Conservation (phyloP, 1,284 basidiomycete genomes). For the Amylostereum areolatum region DNA sequence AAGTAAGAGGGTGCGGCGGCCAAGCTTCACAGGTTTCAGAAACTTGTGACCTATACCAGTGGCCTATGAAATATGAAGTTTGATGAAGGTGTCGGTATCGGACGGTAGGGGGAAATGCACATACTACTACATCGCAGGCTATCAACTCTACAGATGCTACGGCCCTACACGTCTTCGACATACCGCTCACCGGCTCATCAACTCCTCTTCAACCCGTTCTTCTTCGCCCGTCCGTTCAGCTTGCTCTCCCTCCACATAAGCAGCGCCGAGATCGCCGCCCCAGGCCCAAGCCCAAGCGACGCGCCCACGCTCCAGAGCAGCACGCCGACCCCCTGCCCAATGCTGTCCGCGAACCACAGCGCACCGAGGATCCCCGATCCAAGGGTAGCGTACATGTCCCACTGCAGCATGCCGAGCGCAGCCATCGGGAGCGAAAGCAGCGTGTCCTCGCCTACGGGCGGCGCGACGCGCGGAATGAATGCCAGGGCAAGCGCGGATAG, state of each 20-base stretch:
- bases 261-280: slow-evolving; percentile 34
- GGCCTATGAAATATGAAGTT: too few species aligned
- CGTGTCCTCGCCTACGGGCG: slow-evolving; percentile 1
- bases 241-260: slow-evolving; percentile 35
- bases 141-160: too few species aligned
- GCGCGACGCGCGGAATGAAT: slow-evolving; percentile 6
- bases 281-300: slow-evolving; percentile 33
- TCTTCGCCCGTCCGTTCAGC: slow-evolving; percentile 16
- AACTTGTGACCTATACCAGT: too few species aligned
- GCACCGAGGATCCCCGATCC: slow-evolving; percentile 30
- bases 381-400: slow-evolving; percentile 33
- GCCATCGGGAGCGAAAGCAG: slow-evolving; percentile 20
- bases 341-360: slow-evolving; percentile 33
- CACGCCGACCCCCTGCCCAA: slow-evolving; percentile 10
- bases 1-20: too few species aligned
- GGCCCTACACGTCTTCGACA: too few species aligned
- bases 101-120: too few species aligned
- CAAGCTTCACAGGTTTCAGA: too few species aligned
- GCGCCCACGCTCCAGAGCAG: slow-evolving; percentile 29
- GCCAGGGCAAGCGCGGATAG: slow-evolving; percentile 3
- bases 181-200: too few species aligned
- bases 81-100: too few species aligned
- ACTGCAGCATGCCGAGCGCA: slow-evolving; percentile 35
- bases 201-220: background rate
- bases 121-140: too few species aligned